Base-by-base conservation (phyloP, 257 asterid species). In the Anisodus tanguticus region DNA sequence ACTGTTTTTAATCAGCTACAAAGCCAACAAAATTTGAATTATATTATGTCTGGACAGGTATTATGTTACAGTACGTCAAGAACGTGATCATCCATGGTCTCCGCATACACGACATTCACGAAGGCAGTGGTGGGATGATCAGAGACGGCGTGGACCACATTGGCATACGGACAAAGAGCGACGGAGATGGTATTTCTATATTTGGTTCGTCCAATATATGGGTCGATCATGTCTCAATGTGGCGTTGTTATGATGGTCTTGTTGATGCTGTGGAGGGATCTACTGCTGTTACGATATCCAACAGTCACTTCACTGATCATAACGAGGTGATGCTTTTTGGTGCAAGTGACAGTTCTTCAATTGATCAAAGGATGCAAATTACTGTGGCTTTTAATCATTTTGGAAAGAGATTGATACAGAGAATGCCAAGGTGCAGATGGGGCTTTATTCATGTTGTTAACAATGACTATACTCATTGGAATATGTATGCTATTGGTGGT, bases 391-490 rank as follows among this genome's bases (percentile, higher is more conserved):
- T 92, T 84, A 95, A 94, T 90, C 98, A 95, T 80, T 95, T 95
- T 22, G 98, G 98, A 0, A 95, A 95, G 88, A 89, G 98, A 59
- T 82, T 95, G 91, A 86, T 93, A 9, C 98, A 95, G 67, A 93
- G 99, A 82, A 95, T 95, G 99, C 99, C 99, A 1, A 87, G 97
- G 81, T 91, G 96, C 64, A 79, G 98, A 57, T 92, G 74, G 82
- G 99, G 99, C 0, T 95, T 86, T 83, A 83, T 95, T 85, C 99
- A 95, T 8, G 95, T 95, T 0, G 98, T 94, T 6, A 95, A 95
- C 91, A 95, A 95, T 6, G 99, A 95, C 84, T 95, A 95, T 85
- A 95, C 98, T 3, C 98, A 95, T 51, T 95, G 99, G 99, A 86
- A 90, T 8, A 95, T 93, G 99, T 95, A 95, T 37, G 99, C 99